These are phyloP conservation scores for Lantana camara DNA, from an alignment of 257 asterid species.

Conservation along the genomic window DNA sequence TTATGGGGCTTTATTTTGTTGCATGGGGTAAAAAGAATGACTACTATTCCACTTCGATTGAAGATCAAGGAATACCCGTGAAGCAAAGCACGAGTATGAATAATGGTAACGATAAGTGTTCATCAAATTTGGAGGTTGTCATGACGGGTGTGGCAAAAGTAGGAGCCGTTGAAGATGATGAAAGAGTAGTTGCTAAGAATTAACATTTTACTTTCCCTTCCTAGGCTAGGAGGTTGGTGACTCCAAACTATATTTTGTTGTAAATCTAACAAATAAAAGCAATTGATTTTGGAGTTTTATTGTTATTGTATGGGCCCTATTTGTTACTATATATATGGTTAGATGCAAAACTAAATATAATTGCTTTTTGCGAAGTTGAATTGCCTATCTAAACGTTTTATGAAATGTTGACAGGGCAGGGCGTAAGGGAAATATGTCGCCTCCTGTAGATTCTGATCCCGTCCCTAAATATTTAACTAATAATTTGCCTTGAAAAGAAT, in stretches of 20 bases:
- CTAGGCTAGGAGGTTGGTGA: no score
- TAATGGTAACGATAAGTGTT: constrained; percentile 18
- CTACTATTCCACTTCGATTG: constrained; percentile 38
- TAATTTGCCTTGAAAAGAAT: no score
- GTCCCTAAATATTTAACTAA: no score
- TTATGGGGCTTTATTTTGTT: constrained; percentile 80
- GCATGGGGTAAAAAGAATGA: constrained; percentile 91
- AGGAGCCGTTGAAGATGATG: constrained; percentile 27
- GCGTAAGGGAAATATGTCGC: no score
- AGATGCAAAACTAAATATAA: no score
- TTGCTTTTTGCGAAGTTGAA: no score
- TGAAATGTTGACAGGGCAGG: no score
- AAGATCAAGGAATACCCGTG: constrained; percentile 36
- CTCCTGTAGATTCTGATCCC: no score
- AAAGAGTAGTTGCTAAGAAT: constrained; percentile 10
- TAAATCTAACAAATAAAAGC: constrained; percentile 12
- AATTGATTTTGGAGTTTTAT: constrained; percentile 1
- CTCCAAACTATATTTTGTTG: constrained; percentile 21
- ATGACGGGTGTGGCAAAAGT: constrained; percentile 25
- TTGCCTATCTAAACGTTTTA: no score
- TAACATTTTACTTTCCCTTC: not conserved
- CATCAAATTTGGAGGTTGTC: constrained; percentile 40
- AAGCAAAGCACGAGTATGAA: constrained; percentile 31
- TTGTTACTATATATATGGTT: no score
- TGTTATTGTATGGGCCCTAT: no score